Conservation (phyloP, 192 early-diverging fungal genomes). For the Chytriomyces confervae region DNA sequence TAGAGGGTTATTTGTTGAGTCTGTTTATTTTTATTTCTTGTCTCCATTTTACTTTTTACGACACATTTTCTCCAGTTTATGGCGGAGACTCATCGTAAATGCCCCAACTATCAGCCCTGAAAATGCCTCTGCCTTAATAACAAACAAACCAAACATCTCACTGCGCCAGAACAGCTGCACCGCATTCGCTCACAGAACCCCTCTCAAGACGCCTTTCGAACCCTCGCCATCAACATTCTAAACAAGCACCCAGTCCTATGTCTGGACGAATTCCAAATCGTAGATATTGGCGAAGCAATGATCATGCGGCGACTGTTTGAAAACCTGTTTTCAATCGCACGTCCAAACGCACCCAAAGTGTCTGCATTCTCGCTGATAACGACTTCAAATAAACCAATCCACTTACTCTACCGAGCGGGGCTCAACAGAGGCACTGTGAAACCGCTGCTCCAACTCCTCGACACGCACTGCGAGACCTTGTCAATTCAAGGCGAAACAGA, state of each 20-base stretch:
- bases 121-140: not conserved
- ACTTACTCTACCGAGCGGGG: slow-evolving; percentile 9
- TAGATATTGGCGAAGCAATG: slow-evolving; percentile 31
- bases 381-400: slow-evolving; percentile 29
- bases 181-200: not conserved
- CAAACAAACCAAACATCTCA: not conserved
- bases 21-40: too few species aligned
- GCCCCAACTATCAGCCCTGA: not conserved
- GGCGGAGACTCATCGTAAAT: not conserved
- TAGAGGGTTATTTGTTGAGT: not conserved
- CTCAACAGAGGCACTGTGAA: slow-evolving; percentile 7
- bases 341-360: not conserved
- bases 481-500: not conserved
- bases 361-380: slow-evolving; percentile 20
- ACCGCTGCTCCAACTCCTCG: slow-evolving; percentile 14
- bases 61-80: slow-evolving; percentile 28
- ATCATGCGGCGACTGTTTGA: slow-evolving; percentile 18
- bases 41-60: too few species aligned
- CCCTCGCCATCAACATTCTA: not conserved
- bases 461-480: slow-evolving; percentile 14
- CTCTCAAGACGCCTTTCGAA: slow-evolving; percentile 5
- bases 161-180: slow-evolving; percentile 1
- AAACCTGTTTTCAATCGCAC: slow-evolving; percentile 5
- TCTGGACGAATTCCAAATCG: slow-evolving; percentile 32
- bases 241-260: slow-evolving; percentile 22